phyloP scores from a whole-genome alignment of 306 rosid species.

The Abrus pulchellus region DNA sequence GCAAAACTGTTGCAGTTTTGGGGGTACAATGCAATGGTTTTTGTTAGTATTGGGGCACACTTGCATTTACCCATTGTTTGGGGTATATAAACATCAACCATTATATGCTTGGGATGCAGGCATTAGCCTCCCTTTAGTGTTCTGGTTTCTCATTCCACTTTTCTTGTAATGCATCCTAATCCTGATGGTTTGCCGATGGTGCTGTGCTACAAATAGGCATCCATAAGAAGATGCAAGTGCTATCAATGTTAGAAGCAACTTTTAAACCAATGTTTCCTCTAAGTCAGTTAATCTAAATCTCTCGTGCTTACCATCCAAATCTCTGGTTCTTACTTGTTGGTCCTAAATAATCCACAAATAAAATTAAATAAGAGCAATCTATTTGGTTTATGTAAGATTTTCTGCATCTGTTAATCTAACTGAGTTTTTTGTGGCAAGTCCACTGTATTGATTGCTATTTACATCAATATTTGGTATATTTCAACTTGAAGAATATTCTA shows the following conservation, averaged over 20 bases:
- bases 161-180: slow-evolving; percentile 28
- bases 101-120: slow-evolving; percentile 24
- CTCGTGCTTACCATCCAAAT: slow-evolving; percentile 12
- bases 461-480: not conserved
- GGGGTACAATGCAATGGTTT: slow-evolving; percentile 14
- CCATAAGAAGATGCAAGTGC: slow-evolving; percentile 5
- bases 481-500: slow-evolving; percentile 26
- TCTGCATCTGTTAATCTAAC: slow-evolving; percentile 31
- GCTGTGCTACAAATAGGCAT: slow-evolving; percentile 21
- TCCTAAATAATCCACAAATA: not conserved
- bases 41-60: slow-evolving; percentile 27
- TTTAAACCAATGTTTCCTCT: slow-evolving; percentile 10
- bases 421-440: slow-evolving; percentile 29
- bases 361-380: slow-evolving; percentile 23
- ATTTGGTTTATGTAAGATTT: slow-evolving; percentile 19
- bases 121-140: slow-evolving; percentile 17
- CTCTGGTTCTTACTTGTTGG: slow-evolving; percentile 13
- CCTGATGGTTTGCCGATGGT: not conserved
- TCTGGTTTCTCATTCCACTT: not conserved
- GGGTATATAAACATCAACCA: slow-evolving; percentile 11
- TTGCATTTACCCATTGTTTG: slow-evolving; percentile 31
- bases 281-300: not conserved
- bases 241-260: slow-evolving; percentile 36
- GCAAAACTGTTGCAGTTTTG: slow-evolving; percentile 10
- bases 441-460: slow-evolving; percentile 22